These are phyloP conservation scores for Isatis tinctoria DNA, from an alignment of 345 rosid genomes.

Conservation along the genomic window DNA sequence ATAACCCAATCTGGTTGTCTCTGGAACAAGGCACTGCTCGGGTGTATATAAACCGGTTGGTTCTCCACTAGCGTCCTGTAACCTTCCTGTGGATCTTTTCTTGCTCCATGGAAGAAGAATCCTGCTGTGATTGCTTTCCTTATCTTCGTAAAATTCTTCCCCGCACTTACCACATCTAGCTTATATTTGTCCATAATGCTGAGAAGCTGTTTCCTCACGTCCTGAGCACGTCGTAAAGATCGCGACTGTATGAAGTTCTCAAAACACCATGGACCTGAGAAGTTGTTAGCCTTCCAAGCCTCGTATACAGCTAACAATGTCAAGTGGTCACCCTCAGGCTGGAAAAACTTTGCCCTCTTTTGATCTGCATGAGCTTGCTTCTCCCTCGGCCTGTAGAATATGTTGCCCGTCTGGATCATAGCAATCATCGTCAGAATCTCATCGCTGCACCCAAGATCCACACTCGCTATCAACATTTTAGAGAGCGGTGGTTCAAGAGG, in stretches of 20 bases:
- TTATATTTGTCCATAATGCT: slow-evolving; percentile 88
- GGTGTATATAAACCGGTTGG: slow-evolving; percentile 84
- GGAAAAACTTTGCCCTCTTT: slow-evolving; percentile 88
- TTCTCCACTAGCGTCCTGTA: slow-evolving; percentile 82
- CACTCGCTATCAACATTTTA: slow-evolving; percentile 92
- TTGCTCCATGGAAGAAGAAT: slow-evolving; percentile 77
- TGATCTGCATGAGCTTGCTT: slow-evolving; percentile 97
- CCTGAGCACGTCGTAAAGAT: slow-evolving; percentile 78
- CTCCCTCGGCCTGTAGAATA: slow-evolving; percentile 86
- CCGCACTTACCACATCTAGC: slow-evolving; percentile 74
- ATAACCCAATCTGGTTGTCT: slow-evolving; percentile 97
- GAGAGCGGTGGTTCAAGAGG: slow-evolving; percentile 91
- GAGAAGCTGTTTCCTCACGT: slow-evolving; percentile 86
- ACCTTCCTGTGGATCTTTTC: slow-evolving; percentile 89
- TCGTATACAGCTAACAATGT: slow-evolving; percentile 90
- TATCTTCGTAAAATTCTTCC: slow-evolving; percentile 68
- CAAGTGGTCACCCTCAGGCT: slow-evolving; percentile 89
- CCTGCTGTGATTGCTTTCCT: slow-evolving; percentile 90
- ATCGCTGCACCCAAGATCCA: slow-evolving; percentile 91
- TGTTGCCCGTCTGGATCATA: slow-evolving; percentile 88
- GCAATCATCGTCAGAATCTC: slow-evolving; percentile 88
- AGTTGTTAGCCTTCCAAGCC: slow-evolving; percentile 89
- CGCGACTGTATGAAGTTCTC: slow-evolving; percentile 84
- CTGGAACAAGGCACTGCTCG: slow-evolving; percentile 88
- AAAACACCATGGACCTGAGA: slow-evolving; percentile 89